phyloP scores from a whole-genome alignment of 2,329 filamentous ascomycete species.

The Davidsoniella eucalypti region DNA sequence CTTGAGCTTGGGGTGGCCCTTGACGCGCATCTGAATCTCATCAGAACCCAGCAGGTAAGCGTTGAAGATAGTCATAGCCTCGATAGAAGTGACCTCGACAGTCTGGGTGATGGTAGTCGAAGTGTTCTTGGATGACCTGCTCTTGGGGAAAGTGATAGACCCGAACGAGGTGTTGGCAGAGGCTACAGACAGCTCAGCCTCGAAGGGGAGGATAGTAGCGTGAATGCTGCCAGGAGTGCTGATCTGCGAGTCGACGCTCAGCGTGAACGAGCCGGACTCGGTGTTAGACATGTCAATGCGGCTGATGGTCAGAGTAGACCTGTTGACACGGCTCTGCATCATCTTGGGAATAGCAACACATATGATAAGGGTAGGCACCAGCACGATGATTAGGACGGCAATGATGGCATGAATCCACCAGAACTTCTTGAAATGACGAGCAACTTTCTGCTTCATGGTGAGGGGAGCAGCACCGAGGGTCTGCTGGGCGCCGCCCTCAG shows the following conservation, averaged over 20 bases:
- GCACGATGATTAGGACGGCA: conserved; percentile 30
- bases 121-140: conserved; percentile 30
- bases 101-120: conserved; percentile 35
- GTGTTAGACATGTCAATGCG: conserved; percentile 33
- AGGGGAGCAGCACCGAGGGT: conserved; percentile 13
- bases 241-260: conserved; percentile 41
- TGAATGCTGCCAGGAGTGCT: conserved; percentile 33
- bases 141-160: conserved; percentile 34
- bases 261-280: conserved; percentile 26
- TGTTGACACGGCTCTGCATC: conserved; percentile 38
- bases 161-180: conserved; percentile 32
- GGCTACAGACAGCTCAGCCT: conserved; percentile 39
- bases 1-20: conserved; percentile 34
- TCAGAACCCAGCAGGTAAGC: conserved; percentile 34
- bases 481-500: conserved; percentile 18
- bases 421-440: conserved; percentile 35
- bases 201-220: conserved; percentile 33
- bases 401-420: conserved; percentile 46
- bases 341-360: conserved; percentile 40
- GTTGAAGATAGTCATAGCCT: conserved; percentile 39
- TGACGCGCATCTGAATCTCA: conserved; percentile 32
- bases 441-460: conserved; percentile 24
- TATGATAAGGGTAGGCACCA: conserved; percentile 41
- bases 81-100: conserved; percentile 28
- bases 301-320: conserved; percentile 34